Conservation (phyloP, 1,284 basidiomycete genomes). For the Leccinum griseonigrum region DNA sequence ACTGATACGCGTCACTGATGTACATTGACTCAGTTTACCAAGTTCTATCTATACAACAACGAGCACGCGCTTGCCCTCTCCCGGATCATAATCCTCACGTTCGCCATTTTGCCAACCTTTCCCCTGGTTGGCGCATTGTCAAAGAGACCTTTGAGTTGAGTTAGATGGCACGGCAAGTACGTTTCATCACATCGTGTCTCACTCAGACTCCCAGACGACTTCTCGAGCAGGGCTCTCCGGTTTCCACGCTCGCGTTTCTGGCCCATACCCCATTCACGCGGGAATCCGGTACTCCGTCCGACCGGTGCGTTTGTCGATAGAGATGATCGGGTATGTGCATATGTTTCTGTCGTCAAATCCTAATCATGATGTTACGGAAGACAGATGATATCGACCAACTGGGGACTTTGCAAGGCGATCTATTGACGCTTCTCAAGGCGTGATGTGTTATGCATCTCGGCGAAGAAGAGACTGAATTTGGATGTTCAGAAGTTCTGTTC, state of each 20-base stretch:
- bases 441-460: neutral
- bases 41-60: constrained; percentile 86
- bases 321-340: constrained; percentile 70
- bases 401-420: constrained; percentile 56
- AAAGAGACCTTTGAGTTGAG: constrained; percentile 93
- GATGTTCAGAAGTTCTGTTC: constrained; percentile 59
- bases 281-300: too few relatives aligned
- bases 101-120: constrained; percentile 60
- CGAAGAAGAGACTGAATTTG: neutral
- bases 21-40: constrained; percentile 49
- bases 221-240: too few relatives aligned
- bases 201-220: too few relatives aligned
- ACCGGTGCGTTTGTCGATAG: constrained; percentile 63
- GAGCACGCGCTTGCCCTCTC: constrained; percentile 76
- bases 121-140: too few relatives aligned
- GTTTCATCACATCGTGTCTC: constrained; percentile 28
- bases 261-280: too few relatives aligned
- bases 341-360: neutral
- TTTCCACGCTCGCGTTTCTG: too few relatives aligned
- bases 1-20: neutral
- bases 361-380: neutral
- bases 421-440: constrained; percentile 42
- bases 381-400: constrained; percentile 44
- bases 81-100: constrained; percentile 80
- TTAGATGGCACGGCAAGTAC: constrained; percentile 88